Percentiles rank a stretch among this genome's conserved stretches.
Evolutionary conservation across 208 protist genomes (phyloP).

Genomic region (Strigomonas oncopelti): DNA sequence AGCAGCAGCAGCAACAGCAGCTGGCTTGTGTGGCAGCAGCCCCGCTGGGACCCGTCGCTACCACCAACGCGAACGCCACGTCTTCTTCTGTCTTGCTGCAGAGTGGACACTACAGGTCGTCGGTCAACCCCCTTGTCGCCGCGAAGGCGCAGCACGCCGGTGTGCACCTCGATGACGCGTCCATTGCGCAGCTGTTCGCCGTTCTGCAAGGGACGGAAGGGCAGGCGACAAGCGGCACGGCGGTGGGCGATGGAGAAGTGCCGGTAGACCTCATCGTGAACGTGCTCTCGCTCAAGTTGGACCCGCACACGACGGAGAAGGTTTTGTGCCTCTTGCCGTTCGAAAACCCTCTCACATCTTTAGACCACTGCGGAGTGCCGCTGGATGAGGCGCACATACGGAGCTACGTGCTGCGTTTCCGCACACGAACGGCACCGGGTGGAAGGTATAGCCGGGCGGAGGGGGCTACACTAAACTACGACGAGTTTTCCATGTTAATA

Average conservation of each 20-base stretch:
- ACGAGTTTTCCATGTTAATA: slow-evolving; percentile 86
- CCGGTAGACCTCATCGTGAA: slow-evolving; percentile 25
- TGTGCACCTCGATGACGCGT: slow-evolving; percentile 12
- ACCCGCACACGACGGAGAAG: slow-evolving; percentile 17
- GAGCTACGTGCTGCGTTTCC: slow-evolving; percentile 64
- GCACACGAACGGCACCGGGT: neutral
- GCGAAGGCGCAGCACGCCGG: slow-evolving; percentile 5
- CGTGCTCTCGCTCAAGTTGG: slow-evolving; percentile 45
- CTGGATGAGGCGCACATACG: slow-evolving; percentile 33
- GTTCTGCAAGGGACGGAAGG: slow-evolving; percentile 25
- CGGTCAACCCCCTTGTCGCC: no score
- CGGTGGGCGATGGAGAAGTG: slow-evolving; percentile 15
- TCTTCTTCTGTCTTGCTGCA: no score
- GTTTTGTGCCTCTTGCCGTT: slow-evolving; percentile 35
- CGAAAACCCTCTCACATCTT: slow-evolving; percentile 51
- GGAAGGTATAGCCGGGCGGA: neutral
- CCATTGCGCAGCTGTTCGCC: slow-evolving; percentile 46
- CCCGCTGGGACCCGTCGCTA: no score
- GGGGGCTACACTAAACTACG: slow-evolving; percentile 60
- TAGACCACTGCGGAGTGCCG: slow-evolving; percentile 81
- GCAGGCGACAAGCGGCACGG: neutral
- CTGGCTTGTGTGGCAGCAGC: no score
- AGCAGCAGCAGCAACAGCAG: no score
- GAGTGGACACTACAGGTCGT: no score
- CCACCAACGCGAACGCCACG: no score